Base-by-base conservation (phyloP, 2,329 filamentous ascomycete genomes). In the Neofusicoccum cordaticola region DNA sequence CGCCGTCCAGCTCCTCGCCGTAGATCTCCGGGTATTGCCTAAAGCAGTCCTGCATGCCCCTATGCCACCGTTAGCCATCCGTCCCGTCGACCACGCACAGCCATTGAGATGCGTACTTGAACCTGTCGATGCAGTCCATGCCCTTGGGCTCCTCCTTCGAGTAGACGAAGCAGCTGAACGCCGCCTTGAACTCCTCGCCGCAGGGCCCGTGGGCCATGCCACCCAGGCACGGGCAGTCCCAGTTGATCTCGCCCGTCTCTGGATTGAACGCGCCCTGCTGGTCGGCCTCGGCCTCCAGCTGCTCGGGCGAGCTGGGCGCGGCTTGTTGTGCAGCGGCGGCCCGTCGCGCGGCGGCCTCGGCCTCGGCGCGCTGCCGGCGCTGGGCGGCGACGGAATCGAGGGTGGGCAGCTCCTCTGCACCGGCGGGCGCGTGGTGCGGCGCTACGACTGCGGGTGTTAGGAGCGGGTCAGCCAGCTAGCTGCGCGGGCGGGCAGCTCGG, bases 201-300 rank as follows among this genome's bases (percentile, higher is more conserved):
- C 95, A 99, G 62, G 95, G 95, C 0, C 95, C 95, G 74, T 97
- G 82, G 7, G 95, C 95, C 95, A 99, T 99, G 62, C 95, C 95
- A 56, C 95, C 95, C 39, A 99, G 82, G 77, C 95, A 99, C 15
- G 95, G 95, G 79, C 95, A 99, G 77, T 98, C 95, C 95, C 95
- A 99, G 84, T 99, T 99, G 81, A 99, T 99, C 85, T 99, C 95
- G 71, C 95, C 95, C 9, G 95, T 99, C 82, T 98, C 95, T 2
- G 93, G 93, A 79, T 99, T 96, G 82, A 98, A 99, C 0, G 95
- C 95, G 64, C 92, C 95, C 79, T 98, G 88, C 75, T 94, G 88
- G 67, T 82, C 86, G 5, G 92, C 93, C 78, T 97, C 93, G 66
- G 92, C 87, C 77, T 97, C 90, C 13, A 95, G 80, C 17, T 81